phyloP scores from a whole-genome alignment of 306 rosid species.

The Medicago arabica region DNA sequence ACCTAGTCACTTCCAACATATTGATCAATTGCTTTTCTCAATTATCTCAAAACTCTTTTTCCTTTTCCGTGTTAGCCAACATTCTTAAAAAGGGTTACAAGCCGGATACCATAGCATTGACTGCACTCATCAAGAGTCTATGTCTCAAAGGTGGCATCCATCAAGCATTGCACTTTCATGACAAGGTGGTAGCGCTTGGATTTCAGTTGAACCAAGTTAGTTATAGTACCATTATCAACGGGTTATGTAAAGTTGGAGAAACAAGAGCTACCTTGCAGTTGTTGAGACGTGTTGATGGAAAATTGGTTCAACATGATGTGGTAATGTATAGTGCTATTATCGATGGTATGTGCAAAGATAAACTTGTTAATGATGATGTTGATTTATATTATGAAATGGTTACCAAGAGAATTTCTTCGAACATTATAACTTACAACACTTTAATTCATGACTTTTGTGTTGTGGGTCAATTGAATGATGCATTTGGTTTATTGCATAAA shows the following conservation, averaged over 20 bases:
- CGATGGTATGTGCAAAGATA: neutral
- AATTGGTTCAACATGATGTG: neutral
- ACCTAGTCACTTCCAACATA: neutral
- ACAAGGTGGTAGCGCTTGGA: neutral
- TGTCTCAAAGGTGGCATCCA: neutral
- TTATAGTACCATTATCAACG: neutral
- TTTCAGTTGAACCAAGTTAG: neutral
- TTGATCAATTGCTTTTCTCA: neutral
- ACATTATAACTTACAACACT: neutral
- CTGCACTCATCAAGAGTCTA: neutral
- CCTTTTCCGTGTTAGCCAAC: neutral
- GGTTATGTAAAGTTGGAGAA: neutral
- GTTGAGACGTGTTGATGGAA: neutral
- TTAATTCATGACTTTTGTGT: no score
- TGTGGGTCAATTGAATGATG: no score
- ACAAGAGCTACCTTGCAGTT: neutral
- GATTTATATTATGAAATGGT: neutral
- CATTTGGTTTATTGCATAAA: neutral
- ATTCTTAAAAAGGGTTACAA: neutral
- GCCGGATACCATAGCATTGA: neutral
- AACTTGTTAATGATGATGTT: neutral
- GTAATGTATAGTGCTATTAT: neutral
- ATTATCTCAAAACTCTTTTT: neutral
- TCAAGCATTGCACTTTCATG: neutral
- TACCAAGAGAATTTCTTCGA: neutral